These are phyloP conservation scores for Microcyclospora tardicrescens DNA, from an alignment of 2,329 filamentous ascomycete genomes.

Conservation along the genomic window DNA sequence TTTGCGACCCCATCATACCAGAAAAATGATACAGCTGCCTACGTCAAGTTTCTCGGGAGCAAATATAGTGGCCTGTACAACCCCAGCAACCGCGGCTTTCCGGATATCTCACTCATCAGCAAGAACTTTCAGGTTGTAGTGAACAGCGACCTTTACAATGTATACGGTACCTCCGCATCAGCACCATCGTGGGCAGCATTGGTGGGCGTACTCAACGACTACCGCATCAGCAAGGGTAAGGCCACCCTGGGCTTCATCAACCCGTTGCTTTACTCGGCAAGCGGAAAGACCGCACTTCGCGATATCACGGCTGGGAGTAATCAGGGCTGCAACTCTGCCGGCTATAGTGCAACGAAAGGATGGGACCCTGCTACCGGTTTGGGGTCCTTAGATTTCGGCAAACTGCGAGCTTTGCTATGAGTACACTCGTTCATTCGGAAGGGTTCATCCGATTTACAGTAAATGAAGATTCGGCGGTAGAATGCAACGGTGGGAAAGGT, in stretches of 20 bases:
- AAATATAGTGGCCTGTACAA: constrained; percentile 29
- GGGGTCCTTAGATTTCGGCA: constrained; percentile 10
- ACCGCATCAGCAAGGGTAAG: constrained; percentile 37
- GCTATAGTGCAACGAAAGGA: constrained; percentile 11
- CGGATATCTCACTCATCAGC: too few relatives aligned
- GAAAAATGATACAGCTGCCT: constrained; percentile 9
- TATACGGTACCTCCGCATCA: constrained; percentile 37
- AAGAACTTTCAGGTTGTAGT: constrained; percentile 18
- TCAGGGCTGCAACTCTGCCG: constrained; percentile 6
- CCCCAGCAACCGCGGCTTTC: constrained; percentile 2
- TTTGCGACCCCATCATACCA: neutral
- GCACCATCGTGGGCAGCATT: constrained; percentile 45
- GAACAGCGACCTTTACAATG: constrained; percentile 24
- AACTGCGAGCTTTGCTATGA: constrained; percentile 1
- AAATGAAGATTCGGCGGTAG: too few relatives aligned
- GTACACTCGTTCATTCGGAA: too few relatives aligned
- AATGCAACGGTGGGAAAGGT: too few relatives aligned
- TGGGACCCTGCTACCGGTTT: constrained; percentile 16
- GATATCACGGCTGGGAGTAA: constrained; percentile 29
- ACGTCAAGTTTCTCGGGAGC: constrained; percentile 25
- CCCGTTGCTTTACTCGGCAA: constrained; percentile 40
- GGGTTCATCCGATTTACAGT: too few relatives aligned
- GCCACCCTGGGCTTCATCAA: constrained; percentile 44
- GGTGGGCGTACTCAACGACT: constrained; percentile 40
- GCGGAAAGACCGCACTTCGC: constrained; percentile 31